These are phyloP conservation scores for Iris macrosiphon DNA, from an alignment of 106 monocot genomes.

Conservation along the genomic window DNA sequence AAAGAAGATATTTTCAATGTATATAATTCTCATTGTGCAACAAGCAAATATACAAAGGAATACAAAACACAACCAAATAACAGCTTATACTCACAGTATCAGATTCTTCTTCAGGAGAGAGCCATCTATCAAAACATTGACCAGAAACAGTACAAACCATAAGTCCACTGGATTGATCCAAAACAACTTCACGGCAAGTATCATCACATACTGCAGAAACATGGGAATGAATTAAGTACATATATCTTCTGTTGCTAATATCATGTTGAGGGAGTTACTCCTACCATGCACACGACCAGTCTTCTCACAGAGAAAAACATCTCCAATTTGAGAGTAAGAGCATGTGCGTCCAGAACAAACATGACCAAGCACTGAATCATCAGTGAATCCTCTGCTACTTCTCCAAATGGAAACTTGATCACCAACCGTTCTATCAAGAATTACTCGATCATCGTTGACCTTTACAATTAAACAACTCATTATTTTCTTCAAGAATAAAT, in stretches of 20 bases:
- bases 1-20: no score
- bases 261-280: not conserved
- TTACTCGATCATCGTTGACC: conserved; percentile 68
- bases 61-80: not conserved
- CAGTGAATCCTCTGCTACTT: conserved; percentile 65
- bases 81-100: conserved; percentile 40
- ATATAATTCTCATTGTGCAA: not conserved
- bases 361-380: conserved; percentile 49
- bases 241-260: not conserved
- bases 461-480: conserved; percentile 16
- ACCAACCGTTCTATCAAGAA: conserved; percentile 75
- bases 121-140: conserved; percentile 78
- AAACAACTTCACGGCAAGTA: conserved; percentile 77
- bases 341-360: conserved; percentile 75
- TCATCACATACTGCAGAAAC: conserved; percentile 87
- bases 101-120: conserved; percentile 71
- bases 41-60: not conserved
- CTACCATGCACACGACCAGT: conserved; percentile 92
- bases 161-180: conserved; percentile 69
- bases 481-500: no score
- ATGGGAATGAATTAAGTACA: not conserved
- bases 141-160: conserved; percentile 96
- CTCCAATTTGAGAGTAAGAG: conserved; percentile 64
- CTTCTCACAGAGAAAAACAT: conserved; percentile 88
- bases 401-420: conserved; percentile 94